Percentiles rank a stretch among this genome's conserved stretches.
Conservation (phyloP, 208 protist genomes). For the Acanthamoeba royreba region DNA sequence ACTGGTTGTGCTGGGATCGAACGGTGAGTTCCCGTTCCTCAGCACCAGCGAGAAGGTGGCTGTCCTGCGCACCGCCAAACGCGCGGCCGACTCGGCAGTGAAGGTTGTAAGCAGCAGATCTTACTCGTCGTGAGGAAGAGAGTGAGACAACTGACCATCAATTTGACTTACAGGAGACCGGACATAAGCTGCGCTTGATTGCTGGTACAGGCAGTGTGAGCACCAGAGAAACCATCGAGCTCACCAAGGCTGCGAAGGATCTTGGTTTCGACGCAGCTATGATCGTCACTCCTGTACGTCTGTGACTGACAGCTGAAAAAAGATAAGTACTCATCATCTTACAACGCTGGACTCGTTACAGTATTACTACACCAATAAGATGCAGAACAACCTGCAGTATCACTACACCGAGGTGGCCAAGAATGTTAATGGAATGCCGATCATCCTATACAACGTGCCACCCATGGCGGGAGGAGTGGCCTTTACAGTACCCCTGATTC, state of each 20-base stretch:
- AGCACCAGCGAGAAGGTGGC: not conserved
- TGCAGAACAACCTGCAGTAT: not conserved
- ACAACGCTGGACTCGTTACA: not conserved
- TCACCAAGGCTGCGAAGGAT: not conserved
- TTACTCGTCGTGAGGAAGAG: not conserved
- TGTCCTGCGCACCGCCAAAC: not conserved
- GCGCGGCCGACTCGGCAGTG: not conserved
- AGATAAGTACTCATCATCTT: not conserved
- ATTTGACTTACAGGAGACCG: not conserved
- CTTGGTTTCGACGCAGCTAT: not conserved
- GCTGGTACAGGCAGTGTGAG: slow-evolving; percentile 1
- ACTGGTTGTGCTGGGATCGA: slow-evolving; percentile 9
- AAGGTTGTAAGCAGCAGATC: not conserved
- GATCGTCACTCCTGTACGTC: not conserved
- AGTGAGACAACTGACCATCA: too few relatives aligned
- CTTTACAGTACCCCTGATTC: not conserved
- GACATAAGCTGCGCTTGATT: not conserved
- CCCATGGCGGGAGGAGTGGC: slow-evolving; percentile 8
- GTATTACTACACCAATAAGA: slow-evolving; percentile 33
- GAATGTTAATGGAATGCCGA: not conserved
- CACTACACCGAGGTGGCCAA: not conserved
- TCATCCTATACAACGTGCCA: slow-evolving; percentile 36
- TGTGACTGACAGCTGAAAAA: not conserved
- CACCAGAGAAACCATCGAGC: slow-evolving; percentile 28
- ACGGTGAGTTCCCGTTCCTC: slow-evolving; percentile 25